Evolutionary conservation across 2,329 filamentous ascomycete genomes (phyloP).

Genomic region (Lachnellula cervina): DNA sequence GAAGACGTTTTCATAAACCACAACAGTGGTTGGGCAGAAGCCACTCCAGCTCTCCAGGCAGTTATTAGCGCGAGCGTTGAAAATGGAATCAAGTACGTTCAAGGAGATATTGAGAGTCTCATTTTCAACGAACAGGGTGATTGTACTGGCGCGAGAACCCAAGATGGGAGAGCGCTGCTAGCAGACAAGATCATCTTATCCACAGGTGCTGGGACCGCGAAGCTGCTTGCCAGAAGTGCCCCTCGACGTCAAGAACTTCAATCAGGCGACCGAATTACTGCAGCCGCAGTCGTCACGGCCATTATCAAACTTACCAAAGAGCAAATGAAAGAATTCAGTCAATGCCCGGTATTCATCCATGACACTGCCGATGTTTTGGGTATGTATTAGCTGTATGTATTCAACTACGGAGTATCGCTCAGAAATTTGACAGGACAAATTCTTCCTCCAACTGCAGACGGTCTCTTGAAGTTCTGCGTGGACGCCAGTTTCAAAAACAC

Average conservation of each 20-base stretch:
- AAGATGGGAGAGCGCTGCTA: constrained; percentile 40
- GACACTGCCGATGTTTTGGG: constrained; percentile 39
- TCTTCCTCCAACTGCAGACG: constrained; percentile 44
- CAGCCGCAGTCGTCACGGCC: constrained; percentile 50
- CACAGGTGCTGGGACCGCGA: constrained; percentile 53
- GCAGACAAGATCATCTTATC: constrained; percentile 51
- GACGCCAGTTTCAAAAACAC: constrained; percentile 55
- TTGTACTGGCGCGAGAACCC: constrained; percentile 46
- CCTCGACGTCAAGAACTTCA: constrained; percentile 46
- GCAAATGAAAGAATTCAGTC: constrained; percentile 44
- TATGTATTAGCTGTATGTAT: constrained; percentile 16
- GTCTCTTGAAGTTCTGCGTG: constrained; percentile 58
- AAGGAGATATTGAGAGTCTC: constrained; percentile 40
- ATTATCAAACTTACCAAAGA: constrained; percentile 41
- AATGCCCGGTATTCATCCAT: constrained; percentile 51
- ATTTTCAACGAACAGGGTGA: constrained; percentile 42
- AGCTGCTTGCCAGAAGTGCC: constrained; percentile 48
- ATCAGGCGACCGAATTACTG: constrained; percentile 47
- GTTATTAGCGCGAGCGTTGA: constrained; percentile 41
- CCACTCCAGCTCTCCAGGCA: constrained; percentile 39
- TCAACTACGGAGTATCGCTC: not conserved
- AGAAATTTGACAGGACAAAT: constrained; percentile 14
- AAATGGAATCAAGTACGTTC: constrained; percentile 41
- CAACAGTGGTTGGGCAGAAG: constrained; percentile 50
- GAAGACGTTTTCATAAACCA: constrained; percentile 44